Evolutionary conservation across 2,329 filamentous ascomycete genomes (phyloP).

Genomic region (Trichoderma afroharzianum): DNA sequence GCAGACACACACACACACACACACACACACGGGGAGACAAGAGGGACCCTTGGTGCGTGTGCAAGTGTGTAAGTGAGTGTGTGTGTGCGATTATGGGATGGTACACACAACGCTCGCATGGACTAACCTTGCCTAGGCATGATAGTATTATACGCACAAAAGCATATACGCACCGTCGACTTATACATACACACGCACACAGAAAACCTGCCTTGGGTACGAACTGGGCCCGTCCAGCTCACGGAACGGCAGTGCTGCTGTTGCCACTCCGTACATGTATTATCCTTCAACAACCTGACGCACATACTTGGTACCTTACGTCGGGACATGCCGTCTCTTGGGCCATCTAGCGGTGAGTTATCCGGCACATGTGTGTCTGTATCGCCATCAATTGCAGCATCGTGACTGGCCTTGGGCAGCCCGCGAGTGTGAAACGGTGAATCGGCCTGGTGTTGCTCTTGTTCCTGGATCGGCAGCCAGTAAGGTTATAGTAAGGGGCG

Average conservation of each 20-base stretch:
- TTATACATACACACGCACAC: not conserved
- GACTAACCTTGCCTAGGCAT: not conserved
- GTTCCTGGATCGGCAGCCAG: constrained; percentile 4
- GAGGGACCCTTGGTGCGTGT: not conserved
- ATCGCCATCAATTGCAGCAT: not conserved
- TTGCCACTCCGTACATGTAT: not conserved
- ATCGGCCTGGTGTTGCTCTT: not conserved
- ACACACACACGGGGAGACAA: not conserved
- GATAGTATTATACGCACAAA: not conserved
- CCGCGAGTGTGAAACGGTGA: not conserved
- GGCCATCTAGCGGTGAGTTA: constrained; percentile 2
- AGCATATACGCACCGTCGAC: not conserved
- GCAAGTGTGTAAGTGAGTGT: not conserved
- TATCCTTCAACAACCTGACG: not conserved
- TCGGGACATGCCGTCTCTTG: not conserved
- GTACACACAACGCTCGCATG: not conserved
- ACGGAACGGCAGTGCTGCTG: not conserved
- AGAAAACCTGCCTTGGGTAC: not conserved
- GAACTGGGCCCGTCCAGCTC: not conserved
- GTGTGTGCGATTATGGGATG: not conserved
- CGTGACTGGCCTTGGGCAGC: not conserved
- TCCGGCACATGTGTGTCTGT: not conserved
- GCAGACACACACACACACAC: not conserved
- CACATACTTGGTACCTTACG: not conserved
- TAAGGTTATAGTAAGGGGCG: not conserved